Conservation (phyloP, 1,284 basidiomycete genomes). For the Pulchroboletus neoregius region DNA sequence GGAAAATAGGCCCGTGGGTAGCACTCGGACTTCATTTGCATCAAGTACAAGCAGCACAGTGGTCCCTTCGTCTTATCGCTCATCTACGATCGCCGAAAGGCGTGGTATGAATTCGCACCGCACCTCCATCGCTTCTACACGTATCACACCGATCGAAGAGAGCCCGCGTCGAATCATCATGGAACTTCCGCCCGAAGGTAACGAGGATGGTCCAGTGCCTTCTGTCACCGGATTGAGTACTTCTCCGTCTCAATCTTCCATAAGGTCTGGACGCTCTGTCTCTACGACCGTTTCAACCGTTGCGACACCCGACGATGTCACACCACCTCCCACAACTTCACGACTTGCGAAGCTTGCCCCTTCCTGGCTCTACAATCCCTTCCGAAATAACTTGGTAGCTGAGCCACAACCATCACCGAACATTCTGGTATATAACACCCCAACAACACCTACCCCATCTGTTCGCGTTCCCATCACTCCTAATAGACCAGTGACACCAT, state of each 20-base stretch:
- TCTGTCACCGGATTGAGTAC: slow-evolving; percentile 38
- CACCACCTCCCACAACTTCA: slow-evolving; percentile 30
- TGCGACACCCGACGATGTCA: slow-evolving; percentile 9
- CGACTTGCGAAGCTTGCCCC: slow-evolving; percentile 59
- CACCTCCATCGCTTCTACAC: slow-evolving; percentile 40
- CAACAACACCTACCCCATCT: slow-evolving; percentile 30
- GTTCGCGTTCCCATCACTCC: slow-evolving; percentile 31
- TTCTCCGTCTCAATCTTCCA: slow-evolving; percentile 71
- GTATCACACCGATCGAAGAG: slow-evolving; percentile 64
- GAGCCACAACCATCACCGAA: slow-evolving; percentile 54
- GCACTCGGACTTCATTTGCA: slow-evolving; percentile 39
- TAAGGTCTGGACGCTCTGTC: slow-evolving; percentile 46
- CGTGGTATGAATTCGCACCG: slow-evolving; percentile 40
- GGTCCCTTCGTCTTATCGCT: slow-evolving; percentile 35
- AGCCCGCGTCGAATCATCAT: slow-evolving; percentile 50
- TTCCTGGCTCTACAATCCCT: slow-evolving; percentile 73
- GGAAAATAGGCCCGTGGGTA: slow-evolving; percentile 34
- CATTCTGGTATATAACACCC: slow-evolving; percentile 37
- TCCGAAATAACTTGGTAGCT: slow-evolving; percentile 51
- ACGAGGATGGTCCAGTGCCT: slow-evolving; percentile 34
- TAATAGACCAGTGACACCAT: slow-evolving; percentile 27
- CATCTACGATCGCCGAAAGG: slow-evolving; percentile 34
- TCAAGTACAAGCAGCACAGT: slow-evolving; percentile 36
- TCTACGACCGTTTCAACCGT: slow-evolving; percentile 29
- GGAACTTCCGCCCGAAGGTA: slow-evolving; percentile 48